Conservation (phyloP, 2,329 filamentous ascomycete genomes). For the Diaporthe humulicola region DNA sequence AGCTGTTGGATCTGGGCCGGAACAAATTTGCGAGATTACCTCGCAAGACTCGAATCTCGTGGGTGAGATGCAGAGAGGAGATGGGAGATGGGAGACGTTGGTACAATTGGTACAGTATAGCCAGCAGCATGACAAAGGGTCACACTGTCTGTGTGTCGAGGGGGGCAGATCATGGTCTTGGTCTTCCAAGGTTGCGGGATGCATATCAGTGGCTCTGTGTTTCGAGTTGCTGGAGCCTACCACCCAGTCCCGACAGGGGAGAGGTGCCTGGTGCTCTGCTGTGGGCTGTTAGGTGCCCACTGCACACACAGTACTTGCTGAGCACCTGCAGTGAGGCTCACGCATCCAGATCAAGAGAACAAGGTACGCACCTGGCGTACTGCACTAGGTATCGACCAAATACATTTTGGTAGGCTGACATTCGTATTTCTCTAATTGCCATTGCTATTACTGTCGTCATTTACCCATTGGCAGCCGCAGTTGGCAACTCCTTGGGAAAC, state of each 20-base stretch:
- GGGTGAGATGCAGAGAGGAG: neutral
- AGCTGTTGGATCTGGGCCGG: slow-evolving; percentile 19
- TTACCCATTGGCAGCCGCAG: neutral
- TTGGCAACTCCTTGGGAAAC: slow-evolving; percentile 11
- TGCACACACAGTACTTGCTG: neutral
- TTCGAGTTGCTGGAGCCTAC: slow-evolving; percentile 29
- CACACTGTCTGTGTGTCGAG: neutral
- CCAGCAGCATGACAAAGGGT: neutral
- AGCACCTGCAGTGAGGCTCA: slow-evolving; percentile 9
- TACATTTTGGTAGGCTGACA: neutral
- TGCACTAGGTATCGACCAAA: neutral
- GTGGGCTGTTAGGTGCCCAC: neutral
- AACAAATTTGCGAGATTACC: slow-evolving; percentile 28
- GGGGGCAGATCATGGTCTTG: slow-evolving; percentile 15
- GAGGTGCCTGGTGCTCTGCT: neutral
- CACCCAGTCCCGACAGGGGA: neutral
- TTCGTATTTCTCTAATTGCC: slow-evolving; percentile 18
- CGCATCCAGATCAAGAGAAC: neutral
- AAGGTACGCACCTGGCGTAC: neutral
- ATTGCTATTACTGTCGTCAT: neutral
- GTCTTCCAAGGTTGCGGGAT: slow-evolving; percentile 12
- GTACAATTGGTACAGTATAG: neutral
- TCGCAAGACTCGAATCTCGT: neutral
- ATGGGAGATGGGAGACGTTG: neutral
- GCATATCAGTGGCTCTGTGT: slow-evolving; percentile 30